Evolutionary conservation across 2,329 filamentous ascomycete species (phyloP), one percentile per base, ranked within the genome.

Genomic region (Cytospora mali): DNA sequence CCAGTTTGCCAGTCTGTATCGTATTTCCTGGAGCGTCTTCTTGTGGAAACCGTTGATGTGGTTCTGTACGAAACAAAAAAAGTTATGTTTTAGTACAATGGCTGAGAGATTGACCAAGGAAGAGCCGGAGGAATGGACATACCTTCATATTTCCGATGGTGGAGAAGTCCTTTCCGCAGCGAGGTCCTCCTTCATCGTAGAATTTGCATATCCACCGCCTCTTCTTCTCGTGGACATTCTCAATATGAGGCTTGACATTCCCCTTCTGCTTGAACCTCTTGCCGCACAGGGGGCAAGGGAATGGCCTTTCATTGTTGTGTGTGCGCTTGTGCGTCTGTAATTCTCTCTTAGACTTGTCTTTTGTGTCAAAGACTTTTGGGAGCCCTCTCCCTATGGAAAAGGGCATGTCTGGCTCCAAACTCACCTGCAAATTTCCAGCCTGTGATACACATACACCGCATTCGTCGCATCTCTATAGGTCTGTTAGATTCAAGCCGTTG

Each of bases 61-160:
- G 11, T 63, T 62, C 63, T 66, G 25, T 23, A 13, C 10, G 33
- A 18, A 1, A n/a, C 4, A n/a, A n/a, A n/a, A 28, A 9, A 13
- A 18, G 11, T 3, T 6, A 28, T n/a, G 21, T 29, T 10, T 61
- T 52, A 64, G 61, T 42, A 14, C 27, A 18, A 16, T 23, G 5
- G 18, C 18, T 21, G 2, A 52, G 39, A 25, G 21, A 11, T 27
- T 16, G 16, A 13, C 25, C 9, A 11, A 27, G 11, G 13, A 5
- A 28, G n/a, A 55, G 11, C 3, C 4, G 3, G 16, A 49, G 48
- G 25, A 49, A 56, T 61, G 4, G 29, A 63, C 75, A 55, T 71
- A 92, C 91, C 85, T 98, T 98, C 68, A 97, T 84, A 72, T 97
- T 97, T 10, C 94, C 94, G 1, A 94, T 84, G 69, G 96, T 91